These are phyloP conservation scores for Sporisorium sorghi DNA, from an alignment of 1,284 basidiomycete species.

Conservation along the genomic window DNA sequence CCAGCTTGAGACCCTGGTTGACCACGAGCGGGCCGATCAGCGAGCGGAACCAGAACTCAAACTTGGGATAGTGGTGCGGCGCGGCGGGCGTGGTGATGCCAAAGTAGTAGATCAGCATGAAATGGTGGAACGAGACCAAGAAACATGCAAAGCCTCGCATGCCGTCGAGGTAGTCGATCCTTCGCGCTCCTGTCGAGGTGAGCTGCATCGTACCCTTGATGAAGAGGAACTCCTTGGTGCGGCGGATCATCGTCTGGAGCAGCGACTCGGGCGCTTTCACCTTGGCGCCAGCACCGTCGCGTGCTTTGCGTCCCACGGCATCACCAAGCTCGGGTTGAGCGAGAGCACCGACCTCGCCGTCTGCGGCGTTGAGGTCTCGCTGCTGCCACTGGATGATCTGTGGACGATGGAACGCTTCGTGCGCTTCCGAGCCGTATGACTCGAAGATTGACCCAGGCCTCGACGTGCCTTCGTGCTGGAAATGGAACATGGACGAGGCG, in stretches of 20 bases:
- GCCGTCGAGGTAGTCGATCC: slow-evolving; percentile 64
- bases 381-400: slow-evolving; percentile 60
- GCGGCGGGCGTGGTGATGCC: slow-evolving; percentile 46
- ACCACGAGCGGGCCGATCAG: slow-evolving; percentile 54
- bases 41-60: slow-evolving; percentile 59
- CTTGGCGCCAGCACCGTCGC: slow-evolving; percentile 27
- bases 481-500: slow-evolving; percentile 25
- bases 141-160: slow-evolving; percentile 63
- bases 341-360: slow-evolving; percentile 51
- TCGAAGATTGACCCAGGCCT: slow-evolving; percentile 29
- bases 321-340: slow-evolving; percentile 53
- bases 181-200: slow-evolving; percentile 54
- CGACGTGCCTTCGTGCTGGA: slow-evolving; percentile 53
- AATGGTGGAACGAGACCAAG: slow-evolving; percentile 63
- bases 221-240: slow-evolving; percentile 45
- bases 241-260: slow-evolving; percentile 23
- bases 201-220: slow-evolving; percentile 47
- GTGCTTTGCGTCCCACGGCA: slow-evolving; percentile 37
- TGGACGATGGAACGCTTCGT: slow-evolving; percentile 41
- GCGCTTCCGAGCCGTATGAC: slow-evolving; percentile 29
- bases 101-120: slow-evolving; percentile 63
- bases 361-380: slow-evolving; percentile 44
- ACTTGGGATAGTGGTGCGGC: slow-evolving; percentile 52
- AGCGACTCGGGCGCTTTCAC: slow-evolving; percentile 43
- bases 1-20: slow-evolving; percentile 60